phyloP scores from a whole-genome alignment of 805 yeast genomes.

The Myxozyma vanderwaltii region DNA sequence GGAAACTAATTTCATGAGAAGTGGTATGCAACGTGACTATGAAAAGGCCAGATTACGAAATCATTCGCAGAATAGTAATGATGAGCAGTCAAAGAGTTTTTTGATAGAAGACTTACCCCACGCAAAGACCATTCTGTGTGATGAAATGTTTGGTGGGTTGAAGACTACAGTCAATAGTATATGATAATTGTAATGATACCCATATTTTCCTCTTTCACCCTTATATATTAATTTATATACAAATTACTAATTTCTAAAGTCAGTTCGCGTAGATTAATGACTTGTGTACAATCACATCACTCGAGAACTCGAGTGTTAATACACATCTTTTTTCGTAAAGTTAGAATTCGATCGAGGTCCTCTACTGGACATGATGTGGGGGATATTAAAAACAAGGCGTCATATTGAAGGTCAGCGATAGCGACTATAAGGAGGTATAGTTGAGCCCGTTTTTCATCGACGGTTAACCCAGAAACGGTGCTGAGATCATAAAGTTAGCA shows the following conservation, averaged over 20 bases:
- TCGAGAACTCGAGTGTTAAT: slow-evolving; percentile 4
- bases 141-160: slow-evolving; percentile 6
- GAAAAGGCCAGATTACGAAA: background rate
- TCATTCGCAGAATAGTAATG: background rate
- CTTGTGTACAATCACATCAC: background rate
- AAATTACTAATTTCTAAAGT: too few species aligned
- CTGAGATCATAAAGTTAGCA: background rate
- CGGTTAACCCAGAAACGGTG: slow-evolving; percentile 1
- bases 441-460: slow-evolving; percentile 20
- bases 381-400: slow-evolving; percentile 8
- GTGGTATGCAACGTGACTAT: slow-evolving; percentile 13
- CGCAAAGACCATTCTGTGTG: background rate
- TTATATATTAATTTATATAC: background rate
- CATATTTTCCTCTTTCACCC: background rate
- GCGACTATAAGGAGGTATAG: slow-evolving; percentile 18
- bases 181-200: background rate
- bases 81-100: background rate
- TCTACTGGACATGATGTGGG: background rate
- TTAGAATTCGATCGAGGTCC: background rate
- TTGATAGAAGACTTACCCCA: background rate
- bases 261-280: background rate
- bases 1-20: slow-evolving; percentile 21
- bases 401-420: slow-evolving; percentile 8
- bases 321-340: slow-evolving; percentile 2
- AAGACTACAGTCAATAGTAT: background rate